Evolutionary conservation across 768 basidiomycete species (phyloP).

Genomic region (Cystofilobasidium capitatum): DNA sequence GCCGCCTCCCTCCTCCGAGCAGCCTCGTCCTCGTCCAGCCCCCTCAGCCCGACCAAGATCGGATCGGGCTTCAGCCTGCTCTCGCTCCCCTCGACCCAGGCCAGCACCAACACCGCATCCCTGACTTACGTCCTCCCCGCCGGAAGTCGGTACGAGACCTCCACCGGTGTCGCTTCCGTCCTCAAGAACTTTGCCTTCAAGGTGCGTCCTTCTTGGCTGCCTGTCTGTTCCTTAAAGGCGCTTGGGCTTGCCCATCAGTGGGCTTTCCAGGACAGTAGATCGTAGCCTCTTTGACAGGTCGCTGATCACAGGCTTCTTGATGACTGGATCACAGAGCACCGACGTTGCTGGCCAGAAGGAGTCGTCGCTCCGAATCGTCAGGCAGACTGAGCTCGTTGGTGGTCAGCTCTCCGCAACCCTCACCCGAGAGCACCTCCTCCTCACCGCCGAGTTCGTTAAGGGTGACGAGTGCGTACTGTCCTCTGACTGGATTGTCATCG

Average conservation of each 20-base stretch:
- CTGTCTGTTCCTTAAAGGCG: no score
- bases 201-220: conserved; percentile 47
- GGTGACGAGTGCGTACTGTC: conserved; percentile 87
- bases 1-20: conserved; percentile 6
- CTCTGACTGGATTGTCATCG: background rate
- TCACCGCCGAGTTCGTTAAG: conserved; percentile 88
- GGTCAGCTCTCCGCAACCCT: conserved; percentile 78
- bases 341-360: no score
- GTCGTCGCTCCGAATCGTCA: conserved; percentile 78
- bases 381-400: conserved; percentile 88
- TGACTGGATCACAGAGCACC: conserved; percentile 55
- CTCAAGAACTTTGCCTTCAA: conserved; percentile 99
- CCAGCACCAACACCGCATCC: conserved; percentile 54
- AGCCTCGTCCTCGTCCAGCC: background rate
- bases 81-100: conserved; percentile 71
- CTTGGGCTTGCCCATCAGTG: background rate
- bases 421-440: conserved; percentile 76
- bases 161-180: conserved; percentile 81
- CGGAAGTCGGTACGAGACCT: conserved; percentile 76
- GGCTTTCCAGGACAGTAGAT: background rate
- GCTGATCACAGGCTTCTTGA: background rate
- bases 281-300: background rate
- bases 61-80: conserved; percentile 1
- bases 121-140: conserved; percentile 88
- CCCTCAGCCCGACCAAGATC: background rate